These are phyloP conservation scores for Canariomyces notabilis DNA, from an alignment of 2,329 filamentous ascomycete genomes.

Conservation along the genomic window DNA sequence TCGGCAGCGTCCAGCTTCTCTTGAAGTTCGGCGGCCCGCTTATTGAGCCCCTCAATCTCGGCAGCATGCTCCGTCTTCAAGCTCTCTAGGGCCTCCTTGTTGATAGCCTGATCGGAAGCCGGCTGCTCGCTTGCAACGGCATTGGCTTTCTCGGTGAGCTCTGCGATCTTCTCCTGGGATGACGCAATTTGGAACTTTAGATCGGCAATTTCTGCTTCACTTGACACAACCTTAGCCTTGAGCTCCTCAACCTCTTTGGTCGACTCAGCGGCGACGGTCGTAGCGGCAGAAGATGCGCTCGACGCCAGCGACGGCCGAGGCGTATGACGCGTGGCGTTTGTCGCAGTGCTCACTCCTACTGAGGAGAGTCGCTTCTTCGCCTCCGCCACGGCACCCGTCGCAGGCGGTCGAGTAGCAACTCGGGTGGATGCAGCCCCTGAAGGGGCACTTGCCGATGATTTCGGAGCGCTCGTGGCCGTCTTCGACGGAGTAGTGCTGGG, in stretches of 20 bases:
- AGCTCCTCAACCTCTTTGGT: constrained; percentile 56
- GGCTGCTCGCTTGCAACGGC: constrained; percentile 32
- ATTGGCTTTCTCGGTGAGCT: constrained; percentile 47
- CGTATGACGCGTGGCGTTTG: constrained; percentile 38
- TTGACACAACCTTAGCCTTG: constrained; percentile 54
- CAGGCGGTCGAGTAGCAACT: constrained; percentile 32
- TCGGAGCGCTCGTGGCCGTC: constrained; percentile 29
- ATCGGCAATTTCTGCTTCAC: constrained; percentile 52
- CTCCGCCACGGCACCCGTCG: constrained; percentile 39
- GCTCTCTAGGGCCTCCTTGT: constrained; percentile 41
- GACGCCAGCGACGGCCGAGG: constrained; percentile 35
- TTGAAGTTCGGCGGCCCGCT: constrained; percentile 43
- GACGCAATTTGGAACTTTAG: constrained; percentile 53
- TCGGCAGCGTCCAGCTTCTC: constrained; percentile 49
- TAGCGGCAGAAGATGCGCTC: constrained; percentile 27
- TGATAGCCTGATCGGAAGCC: constrained; percentile 37
- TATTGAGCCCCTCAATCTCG: constrained; percentile 43
- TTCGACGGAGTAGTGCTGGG: constrained; percentile 31
- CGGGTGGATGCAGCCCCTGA: constrained; percentile 34
- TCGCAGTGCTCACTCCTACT: constrained; percentile 36
- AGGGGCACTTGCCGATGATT: constrained; percentile 34
- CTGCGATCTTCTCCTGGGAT: constrained; percentile 51
- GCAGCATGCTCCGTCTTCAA: constrained; percentile 48
- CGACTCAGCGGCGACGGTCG: constrained; percentile 36
- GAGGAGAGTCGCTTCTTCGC: constrained; percentile 55